Evolutionary conservation across 352 stramenopile species (phyloP), one percentile per base, ranked within the genome.

Genomic region (Globisporangium acanthophoron): DNA sequence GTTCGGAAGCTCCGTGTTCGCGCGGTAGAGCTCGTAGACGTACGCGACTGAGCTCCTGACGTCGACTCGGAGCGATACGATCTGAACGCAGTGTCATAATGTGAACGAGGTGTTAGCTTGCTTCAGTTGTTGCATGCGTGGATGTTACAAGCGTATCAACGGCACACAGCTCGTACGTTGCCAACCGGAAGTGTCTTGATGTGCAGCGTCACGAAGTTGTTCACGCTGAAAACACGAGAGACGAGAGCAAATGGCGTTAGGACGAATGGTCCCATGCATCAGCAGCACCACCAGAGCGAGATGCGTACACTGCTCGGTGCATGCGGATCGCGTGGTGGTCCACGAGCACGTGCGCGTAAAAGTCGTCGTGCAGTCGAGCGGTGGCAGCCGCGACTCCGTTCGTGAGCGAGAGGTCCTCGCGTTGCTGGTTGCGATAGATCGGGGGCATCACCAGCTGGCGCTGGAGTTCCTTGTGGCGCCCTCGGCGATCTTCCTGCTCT

Each of bases 161-260:
- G 8, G n/a, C 15, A 52, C 2, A 53, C 0, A 27, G 9, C 3
- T 39, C 70, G 18, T 84, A 93, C 84, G 48, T 78, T 78, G 11
- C 84, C 80, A 31, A 90, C 59, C n/a, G 84, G 84, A 9, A 93
- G 65, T n/a, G 67, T 84, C 61, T 91, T 91, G 55, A 93, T 73
- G 46, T 89, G 76, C 1, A 93, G 55, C 1, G 64, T 78, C 29
- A 93, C 69, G 39, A 84, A 85, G 46, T 84, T 80, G 37, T 64
- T 75, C 5, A 56, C 69, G 24, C 74, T 93, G 59, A 4, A 60
- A 13, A 24, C 0, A 40, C 4, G 21, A 24, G 12, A 18, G 13
- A 16, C 7, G 44, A 18, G 1, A 16, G 24, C 16, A 9, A 7
- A 44, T 3, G 8, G 33, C 7, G 12, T 43, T 12, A 43, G 37